Base-by-base conservation (phyloP, 805 yeast species). In the Lipomyces sp. region DNA sequence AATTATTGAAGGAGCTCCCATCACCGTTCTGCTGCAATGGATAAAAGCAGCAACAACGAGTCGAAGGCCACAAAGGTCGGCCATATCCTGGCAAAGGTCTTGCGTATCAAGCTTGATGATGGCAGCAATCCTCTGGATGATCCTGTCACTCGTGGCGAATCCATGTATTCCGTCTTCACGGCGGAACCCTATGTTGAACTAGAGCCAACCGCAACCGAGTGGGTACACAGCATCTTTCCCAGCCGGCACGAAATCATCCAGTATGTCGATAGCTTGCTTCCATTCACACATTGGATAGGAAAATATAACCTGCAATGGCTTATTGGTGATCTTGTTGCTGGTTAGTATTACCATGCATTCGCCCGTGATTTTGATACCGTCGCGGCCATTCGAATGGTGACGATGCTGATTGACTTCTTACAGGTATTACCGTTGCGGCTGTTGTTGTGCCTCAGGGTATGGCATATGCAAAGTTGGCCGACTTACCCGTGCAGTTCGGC, bases 391-490 rank as follows among this genome's bases (percentile, higher is more conserved):
- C 24, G 48, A 42, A 7, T 42, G 24, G 24, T 42, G 24, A 42
- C 8, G 18, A n/a, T 7, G n/a, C 48, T 42, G 48, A 42, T n/a
- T 4, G 10, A 42, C n/a, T 42, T n/a, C 29, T 10, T 42, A 8
- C 29, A 42, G 48, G 48, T 42, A 42, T 4, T 42, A 42, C 48
- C 24, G 48, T 42, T 42, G 48, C 10, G 6, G 48, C 48, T 42
- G 48, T 42, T n/a, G 48, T 42, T 42, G 48, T 42, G 48, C 48
- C 48, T 15, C 48, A 42, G 48, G n/a, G 48, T 42, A 42, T 42
- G 48, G 48, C 48, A 18, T 42, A 42, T n/a, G 48, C 48, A 24
- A 42, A 42, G 6, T 42, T 42, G 24, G 48, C 48, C 24, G 48
- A 42, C 24, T 15, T 42, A 42, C 48, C 48, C 48, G 48, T 42